A percentile compares a stretch with the other conserved stretches of the same genome.
phyloP scores from a whole-genome alignment of 2,329 filamentous ascomycete genomes.

The Cladophialophora yegresii region DNA sequence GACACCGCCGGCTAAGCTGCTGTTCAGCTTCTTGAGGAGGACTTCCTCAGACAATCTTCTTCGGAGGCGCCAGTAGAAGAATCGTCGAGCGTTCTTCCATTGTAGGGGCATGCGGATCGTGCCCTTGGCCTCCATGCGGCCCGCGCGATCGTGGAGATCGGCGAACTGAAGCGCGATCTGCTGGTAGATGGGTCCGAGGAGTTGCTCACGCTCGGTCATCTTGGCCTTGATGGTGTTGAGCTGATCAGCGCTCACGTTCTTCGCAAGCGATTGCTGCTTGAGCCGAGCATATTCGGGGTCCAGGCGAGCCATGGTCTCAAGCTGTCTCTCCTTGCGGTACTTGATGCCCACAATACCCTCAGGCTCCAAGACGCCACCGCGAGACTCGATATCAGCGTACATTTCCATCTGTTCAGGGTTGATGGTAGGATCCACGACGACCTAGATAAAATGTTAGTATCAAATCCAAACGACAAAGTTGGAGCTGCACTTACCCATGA shows the following conservation, averaged over 20 bases:
- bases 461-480: slow-evolving; percentile 9
- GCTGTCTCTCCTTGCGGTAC: slow-evolving; percentile 94
- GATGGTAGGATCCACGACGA: slow-evolving; percentile 98
- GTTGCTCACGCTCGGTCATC: slow-evolving; percentile 82
- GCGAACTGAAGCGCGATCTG: slow-evolving; percentile 97
- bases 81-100: slow-evolving; percentile 87
- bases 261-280: slow-evolving; percentile 72
- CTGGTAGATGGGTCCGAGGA: slow-evolving; percentile 85
- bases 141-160: slow-evolving; percentile 93
- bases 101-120: slow-evolving; percentile 80
- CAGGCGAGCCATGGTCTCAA: slow-evolving; percentile 94
- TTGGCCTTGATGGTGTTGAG: slow-evolving; percentile 76
- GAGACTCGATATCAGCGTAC: slow-evolving; percentile 94
- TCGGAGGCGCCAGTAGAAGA: slow-evolving; percentile 99
- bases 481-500: slow-evolving; percentile 70
- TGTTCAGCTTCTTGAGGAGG: slow-evolving; percentile 83
- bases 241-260: slow-evolving; percentile 70
- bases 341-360: slow-evolving; percentile 99
- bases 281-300: slow-evolving; percentile 81
- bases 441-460: slow-evolving; percentile 51
- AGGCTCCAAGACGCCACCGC: slow-evolving; percentile 94
- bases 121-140: slow-evolving; percentile 97
- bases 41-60: slow-evolving; percentile 96
- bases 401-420: slow-evolving; percentile 98
- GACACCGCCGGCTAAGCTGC: slow-evolving; percentile 43